Evolutionary conservation across 345 rosid genomes (phyloP).

Genomic region (Melastoma malabathricum): DNA sequence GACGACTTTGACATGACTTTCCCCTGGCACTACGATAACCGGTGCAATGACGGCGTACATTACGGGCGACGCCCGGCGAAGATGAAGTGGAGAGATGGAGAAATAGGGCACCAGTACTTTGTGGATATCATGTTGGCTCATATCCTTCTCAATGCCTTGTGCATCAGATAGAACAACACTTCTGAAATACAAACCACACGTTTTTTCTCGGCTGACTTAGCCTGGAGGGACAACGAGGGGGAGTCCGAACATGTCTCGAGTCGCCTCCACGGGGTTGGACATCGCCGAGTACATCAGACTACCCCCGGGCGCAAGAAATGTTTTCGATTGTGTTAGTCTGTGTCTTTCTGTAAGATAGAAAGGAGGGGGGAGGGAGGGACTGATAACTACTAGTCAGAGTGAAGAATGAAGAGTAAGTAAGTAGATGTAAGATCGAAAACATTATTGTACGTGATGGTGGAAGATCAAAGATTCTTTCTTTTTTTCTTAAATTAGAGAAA

Average conservation of each 20-base stretch:
- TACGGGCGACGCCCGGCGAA: constrained; percentile 80
- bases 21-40: constrained; percentile 90
- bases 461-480: too few relatives aligned
- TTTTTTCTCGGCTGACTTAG: too few relatives aligned
- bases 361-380: not conserved
- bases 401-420: not conserved
- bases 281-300: too few relatives aligned
- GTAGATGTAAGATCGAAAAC: not conserved
- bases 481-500: too few relatives aligned
- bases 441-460: too few relatives aligned
- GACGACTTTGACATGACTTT: constrained; percentile 85
- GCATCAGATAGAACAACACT: constrained; percentile 9
- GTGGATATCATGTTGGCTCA: constrained; percentile 93
- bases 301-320: too few relatives aligned
- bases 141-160: constrained; percentile 63
- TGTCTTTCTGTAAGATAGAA: too few relatives aligned
- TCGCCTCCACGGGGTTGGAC: too few relatives aligned
- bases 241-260: too few relatives aligned
- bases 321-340: too few relatives aligned
- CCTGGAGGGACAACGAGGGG: too few relatives aligned
- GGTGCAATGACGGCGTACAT: constrained; percentile 89
- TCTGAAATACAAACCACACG: too few relatives aligned
- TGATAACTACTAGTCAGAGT: not conserved
- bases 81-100: constrained; percentile 85
- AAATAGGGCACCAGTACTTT: constrained; percentile 90